phyloP scores from a whole-genome alignment of 306 rosid species.

The Fragaria vesca region DNA sequence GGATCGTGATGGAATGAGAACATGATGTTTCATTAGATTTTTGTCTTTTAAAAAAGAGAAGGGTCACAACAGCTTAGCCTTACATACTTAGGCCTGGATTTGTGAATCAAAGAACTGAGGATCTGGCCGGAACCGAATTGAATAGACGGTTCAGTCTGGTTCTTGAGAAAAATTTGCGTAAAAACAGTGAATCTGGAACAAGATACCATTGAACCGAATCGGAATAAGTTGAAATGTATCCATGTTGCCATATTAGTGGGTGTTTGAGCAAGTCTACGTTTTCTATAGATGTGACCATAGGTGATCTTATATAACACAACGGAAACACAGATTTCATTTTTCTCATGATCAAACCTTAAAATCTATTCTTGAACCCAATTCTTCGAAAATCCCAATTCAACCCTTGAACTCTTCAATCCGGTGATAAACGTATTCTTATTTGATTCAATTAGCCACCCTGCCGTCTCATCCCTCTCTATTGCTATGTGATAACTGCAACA shows the following conservation, averaged over 20 bases:
- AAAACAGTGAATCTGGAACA: too few species aligned
- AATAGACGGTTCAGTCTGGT: neutral
- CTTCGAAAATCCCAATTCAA: too few species aligned
- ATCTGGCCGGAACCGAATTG: neutral
- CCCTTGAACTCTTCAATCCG: too few species aligned
- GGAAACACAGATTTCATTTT: too few species aligned
- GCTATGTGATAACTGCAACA: neutral
- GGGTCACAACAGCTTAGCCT: neutral
- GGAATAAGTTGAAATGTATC: neutral
- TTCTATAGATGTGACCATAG: too few species aligned
- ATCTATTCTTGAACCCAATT: too few species aligned
- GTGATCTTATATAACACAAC: too few species aligned
- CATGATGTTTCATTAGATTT: neutral
- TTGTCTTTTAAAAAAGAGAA: neutral
- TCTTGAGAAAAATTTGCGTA: neutral
- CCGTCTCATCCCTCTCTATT: neutral
- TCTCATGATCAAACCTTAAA: too few species aligned
- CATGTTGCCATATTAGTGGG: too few species aligned
- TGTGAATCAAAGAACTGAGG: neutral
- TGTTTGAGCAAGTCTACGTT: too few species aligned
- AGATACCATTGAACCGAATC: too few species aligned
- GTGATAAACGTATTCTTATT: too few species aligned
- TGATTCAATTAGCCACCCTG: neutral
- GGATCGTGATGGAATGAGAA: conserved; percentile 8
- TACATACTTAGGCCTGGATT: neutral